These are phyloP conservation scores for Fimicolochytrium jonesii DNA, from an alignment of 192 early-diverging fungal species.

Conservation along the genomic window DNA sequence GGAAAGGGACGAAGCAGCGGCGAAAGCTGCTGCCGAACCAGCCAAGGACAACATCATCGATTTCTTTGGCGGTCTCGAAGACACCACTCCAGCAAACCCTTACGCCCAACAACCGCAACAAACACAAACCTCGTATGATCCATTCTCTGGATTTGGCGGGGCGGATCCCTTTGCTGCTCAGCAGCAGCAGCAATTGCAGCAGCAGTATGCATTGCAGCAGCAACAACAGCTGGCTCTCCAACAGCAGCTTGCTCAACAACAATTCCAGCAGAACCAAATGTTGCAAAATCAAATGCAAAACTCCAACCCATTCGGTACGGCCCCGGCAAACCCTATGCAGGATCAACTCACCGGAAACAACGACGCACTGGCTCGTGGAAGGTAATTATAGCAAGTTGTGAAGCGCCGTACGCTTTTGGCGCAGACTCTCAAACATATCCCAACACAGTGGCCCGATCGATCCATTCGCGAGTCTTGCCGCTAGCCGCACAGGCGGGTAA, in stretches of 20 bases:
- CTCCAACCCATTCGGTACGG: slow-evolving; percentile 27
- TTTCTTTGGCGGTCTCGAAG: slow-evolving; percentile 41
- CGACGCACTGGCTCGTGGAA: slow-evolving; percentile 12
- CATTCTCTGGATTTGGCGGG: slow-evolving; percentile 33
- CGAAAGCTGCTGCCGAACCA: too few species aligned
- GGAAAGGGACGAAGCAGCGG: slow-evolving; percentile 18
- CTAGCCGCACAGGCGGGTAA: neutral
- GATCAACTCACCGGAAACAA: slow-evolving; percentile 19
- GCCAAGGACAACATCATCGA: slow-evolving; percentile 43
- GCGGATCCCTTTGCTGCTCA: slow-evolving; percentile 30
- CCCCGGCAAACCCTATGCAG: slow-evolving; percentile 6
- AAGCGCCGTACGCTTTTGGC: neutral
- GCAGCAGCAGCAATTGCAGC: slow-evolving; percentile 36
- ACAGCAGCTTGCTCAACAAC: slow-evolving; percentile 32
- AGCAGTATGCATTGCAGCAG: slow-evolving; percentile 29
- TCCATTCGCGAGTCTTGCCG: slow-evolving; percentile 28
- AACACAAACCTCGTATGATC: slow-evolving; percentile 24
- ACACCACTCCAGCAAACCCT: slow-evolving; percentile 23
- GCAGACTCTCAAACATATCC: neutral
- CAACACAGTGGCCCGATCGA: slow-evolving; percentile 22
- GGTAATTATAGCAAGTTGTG: neutral
- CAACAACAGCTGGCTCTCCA: slow-evolving; percentile 33
- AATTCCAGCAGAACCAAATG: slow-evolving; percentile 26
- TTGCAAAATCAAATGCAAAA: slow-evolving; percentile 22
- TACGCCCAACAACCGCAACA: slow-evolving; percentile 26